These are phyloP conservation scores for Clonostachys solani DNA, from an alignment of 2,329 filamentous ascomycete species.

Conservation along the genomic window DNA sequence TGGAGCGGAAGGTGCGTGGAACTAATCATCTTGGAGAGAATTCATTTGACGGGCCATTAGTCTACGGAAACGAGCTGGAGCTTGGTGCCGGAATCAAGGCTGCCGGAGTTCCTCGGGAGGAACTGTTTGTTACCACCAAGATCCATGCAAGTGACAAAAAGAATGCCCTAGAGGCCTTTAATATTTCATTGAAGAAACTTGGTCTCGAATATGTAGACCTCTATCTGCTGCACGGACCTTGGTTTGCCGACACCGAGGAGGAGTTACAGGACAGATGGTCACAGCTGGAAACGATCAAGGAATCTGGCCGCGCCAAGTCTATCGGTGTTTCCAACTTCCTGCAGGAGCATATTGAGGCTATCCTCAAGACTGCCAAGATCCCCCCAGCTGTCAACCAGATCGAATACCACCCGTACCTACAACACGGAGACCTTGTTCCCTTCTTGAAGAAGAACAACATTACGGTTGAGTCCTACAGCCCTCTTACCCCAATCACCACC, in stretches of 20 bases:
- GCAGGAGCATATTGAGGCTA: conserved; percentile 46
- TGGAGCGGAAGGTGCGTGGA: conserved; percentile 59
- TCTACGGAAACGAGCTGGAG: conserved; percentile 63
- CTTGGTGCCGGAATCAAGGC: conserved; percentile 69
- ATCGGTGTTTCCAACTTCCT: conserved; percentile 79
- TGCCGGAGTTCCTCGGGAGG: conserved; percentile 57
- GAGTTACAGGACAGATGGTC: conserved; percentile 57
- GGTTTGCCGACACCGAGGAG: conserved; percentile 39
- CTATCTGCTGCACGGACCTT: conserved; percentile 61
- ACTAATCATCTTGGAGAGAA: not conserved
- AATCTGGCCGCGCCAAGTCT: conserved; percentile 58
- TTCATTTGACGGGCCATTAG: conserved; percentile 19
- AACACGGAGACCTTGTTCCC: conserved; percentile 52
- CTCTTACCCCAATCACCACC: conserved; percentile 44
- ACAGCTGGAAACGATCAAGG: conserved; percentile 61
- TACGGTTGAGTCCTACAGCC: conserved; percentile 48
- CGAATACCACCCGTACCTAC: conserved; percentile 74
- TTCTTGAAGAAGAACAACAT: conserved; percentile 57
- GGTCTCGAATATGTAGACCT: conserved; percentile 68
- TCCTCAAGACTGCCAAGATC: conserved; percentile 56
- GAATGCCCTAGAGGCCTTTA: conserved; percentile 44
- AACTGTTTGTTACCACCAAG: conserved; percentile 67
- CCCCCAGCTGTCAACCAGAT: conserved; percentile 74
- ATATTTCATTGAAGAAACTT: conserved; percentile 60
- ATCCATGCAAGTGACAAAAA: conserved; percentile 27